Conservation (phyloP, 345 rosid species). For the Iberis pinnata region DNA sequence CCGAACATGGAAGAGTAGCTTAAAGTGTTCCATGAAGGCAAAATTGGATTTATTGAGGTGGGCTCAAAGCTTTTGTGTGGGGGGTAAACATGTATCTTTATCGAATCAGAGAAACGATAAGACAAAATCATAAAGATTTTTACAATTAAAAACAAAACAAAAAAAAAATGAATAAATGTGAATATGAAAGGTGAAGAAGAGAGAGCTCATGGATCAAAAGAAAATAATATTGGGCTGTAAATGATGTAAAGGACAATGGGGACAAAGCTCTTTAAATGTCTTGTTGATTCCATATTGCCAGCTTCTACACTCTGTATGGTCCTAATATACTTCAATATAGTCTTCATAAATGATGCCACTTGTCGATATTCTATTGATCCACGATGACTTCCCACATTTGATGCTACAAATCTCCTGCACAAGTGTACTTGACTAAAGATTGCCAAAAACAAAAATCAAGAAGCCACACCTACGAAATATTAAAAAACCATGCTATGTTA, state of each 20-base stretch:
- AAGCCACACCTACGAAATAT: no score
- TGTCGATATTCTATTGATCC: constrained; percentile 24
- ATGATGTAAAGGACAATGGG: constrained; percentile 35
- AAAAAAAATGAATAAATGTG: constrained; percentile 18
- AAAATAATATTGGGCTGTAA: constrained; percentile 27
- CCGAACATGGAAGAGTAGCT: constrained; percentile 19
- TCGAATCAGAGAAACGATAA: constrained; percentile 29
- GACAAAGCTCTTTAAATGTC: constrained; percentile 28
- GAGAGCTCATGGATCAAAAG: not conserved
- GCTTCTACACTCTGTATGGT: constrained; percentile 36
- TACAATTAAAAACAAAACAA: constrained; percentile 14
- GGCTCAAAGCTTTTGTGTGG: constrained; percentile 20
- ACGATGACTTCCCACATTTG: constrained; percentile 22
- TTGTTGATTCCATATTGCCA: constrained; percentile 35
- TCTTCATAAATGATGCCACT: constrained; percentile 25
- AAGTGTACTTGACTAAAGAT: constrained; percentile 14
- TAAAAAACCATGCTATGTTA: no score
- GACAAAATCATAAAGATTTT: constrained; percentile 25
- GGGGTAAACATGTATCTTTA: constrained; percentile 25
- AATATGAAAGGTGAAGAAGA: constrained; percentile 24
- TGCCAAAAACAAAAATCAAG: constrained; percentile 17
- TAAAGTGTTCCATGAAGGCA: constrained; percentile 19
- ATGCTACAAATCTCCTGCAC: constrained; percentile 25
- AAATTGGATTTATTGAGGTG: constrained; percentile 24
- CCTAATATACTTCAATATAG: constrained; percentile 31